These are phyloP conservation scores for Solanum okadae DNA, from an alignment of 257 asterid genomes.

Conservation along the genomic window DNA sequence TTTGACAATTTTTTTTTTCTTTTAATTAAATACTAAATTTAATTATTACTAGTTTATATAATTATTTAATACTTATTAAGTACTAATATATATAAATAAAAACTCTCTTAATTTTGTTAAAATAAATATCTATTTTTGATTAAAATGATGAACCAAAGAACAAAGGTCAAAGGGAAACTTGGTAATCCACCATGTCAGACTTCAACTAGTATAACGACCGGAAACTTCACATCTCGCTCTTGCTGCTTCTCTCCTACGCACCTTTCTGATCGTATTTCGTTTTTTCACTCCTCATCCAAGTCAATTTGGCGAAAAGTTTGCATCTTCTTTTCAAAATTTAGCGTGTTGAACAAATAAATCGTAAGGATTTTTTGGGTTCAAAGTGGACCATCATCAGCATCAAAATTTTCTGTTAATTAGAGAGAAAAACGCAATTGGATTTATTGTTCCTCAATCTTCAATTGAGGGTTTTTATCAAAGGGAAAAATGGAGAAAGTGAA, in stretches of 20 bases:
- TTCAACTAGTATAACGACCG: not conserved
- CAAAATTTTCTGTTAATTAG: not conserved
- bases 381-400: not conserved
- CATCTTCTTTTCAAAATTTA: not conserved
- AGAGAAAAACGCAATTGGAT: not conserved
- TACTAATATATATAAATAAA: too few relatives aligned
- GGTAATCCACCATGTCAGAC: not conserved
- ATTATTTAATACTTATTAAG: too few relatives aligned
- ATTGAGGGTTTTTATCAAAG: not conserved
- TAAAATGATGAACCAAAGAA: not conserved
- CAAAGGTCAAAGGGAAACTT: not conserved
- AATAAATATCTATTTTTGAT: too few relatives aligned
- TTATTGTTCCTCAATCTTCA: not conserved
- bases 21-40: too few relatives aligned
- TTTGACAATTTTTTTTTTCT: not conserved
- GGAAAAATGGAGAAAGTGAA: conserved; percentile 54
- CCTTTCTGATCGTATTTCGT: not conserved
- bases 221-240: not conserved
- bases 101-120: too few relatives aligned
- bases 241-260: not conserved
- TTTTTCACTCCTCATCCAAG: not conserved
- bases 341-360: not conserved
- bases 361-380: not conserved
- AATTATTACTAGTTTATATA: too few relatives aligned
- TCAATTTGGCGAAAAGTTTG: not conserved